A percentile compares a stretch with the other conserved stretches of the same genome.
phyloP scores from a whole-genome alignment of 148 eudicot species.

The Camellia sinensis region DNA sequence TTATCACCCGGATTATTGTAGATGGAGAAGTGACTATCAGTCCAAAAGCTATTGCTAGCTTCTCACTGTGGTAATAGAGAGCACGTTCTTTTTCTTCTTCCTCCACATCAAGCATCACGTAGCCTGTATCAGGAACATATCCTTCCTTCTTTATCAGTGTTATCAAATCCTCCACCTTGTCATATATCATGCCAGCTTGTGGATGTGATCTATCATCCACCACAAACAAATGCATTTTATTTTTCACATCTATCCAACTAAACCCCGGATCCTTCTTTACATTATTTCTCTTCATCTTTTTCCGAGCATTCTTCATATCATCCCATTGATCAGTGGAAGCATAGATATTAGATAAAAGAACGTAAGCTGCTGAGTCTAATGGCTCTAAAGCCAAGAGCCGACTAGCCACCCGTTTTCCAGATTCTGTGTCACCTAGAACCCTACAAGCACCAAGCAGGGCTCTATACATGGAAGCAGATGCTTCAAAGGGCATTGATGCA shows the following conservation, averaged over 20 bases:
- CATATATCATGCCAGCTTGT: constrained; percentile 9
- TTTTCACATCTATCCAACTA: constrained; percentile 23
- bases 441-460: constrained; percentile 22
- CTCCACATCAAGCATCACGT: constrained; percentile 9
- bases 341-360: constrained; percentile 22
- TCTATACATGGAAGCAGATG: constrained; percentile 25
- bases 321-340: constrained; percentile 20
- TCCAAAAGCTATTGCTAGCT: constrained; percentile 11
- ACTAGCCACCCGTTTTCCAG: constrained; percentile 18
- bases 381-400: constrained; percentile 18
- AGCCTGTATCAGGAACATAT: constrained; percentile 11
- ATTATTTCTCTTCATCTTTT: constrained; percentile 20
- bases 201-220: constrained; percentile 13
- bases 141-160: constrained; percentile 15
- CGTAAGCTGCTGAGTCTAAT: constrained; percentile 19
- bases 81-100: constrained; percentile 14
- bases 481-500: constrained; percentile 17
- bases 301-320: constrained; percentile 8
- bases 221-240: constrained; percentile 13
- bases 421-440: constrained; percentile 19
- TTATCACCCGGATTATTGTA: constrained; percentile 9
- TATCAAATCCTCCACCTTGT: constrained; percentile 16
- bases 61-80: background rate
- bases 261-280: constrained; percentile 25
- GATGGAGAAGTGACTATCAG: constrained; percentile 14